Percentiles rank a stretch among this genome's conserved stretches.
Evolutionary conservation across 139 green algal species (phyloP).

Genomic region (Haematococcus lacustris): DNA sequence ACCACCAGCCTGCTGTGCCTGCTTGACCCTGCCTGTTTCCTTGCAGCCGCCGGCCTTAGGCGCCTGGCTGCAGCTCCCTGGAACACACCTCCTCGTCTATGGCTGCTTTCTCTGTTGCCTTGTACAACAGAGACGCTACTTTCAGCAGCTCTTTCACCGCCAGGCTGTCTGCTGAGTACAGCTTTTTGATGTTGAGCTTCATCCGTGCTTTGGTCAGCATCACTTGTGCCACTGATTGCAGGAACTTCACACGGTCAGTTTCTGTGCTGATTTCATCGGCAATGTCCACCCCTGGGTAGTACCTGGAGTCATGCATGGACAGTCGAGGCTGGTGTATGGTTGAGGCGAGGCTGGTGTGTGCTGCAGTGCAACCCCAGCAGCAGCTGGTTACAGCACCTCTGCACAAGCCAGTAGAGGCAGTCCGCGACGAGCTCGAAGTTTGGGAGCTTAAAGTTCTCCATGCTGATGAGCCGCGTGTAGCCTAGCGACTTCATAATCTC

Average conservation of each 20-base stretch:
- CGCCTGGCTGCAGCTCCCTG: no score
- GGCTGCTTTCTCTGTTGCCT: conserved; percentile 43
- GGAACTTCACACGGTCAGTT: conserved; percentile 61
- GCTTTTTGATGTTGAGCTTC: conserved; percentile 75
- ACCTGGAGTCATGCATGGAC: no score
- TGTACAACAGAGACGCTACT: conserved; percentile 66
- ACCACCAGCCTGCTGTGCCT: no score
- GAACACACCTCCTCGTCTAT: conserved; percentile 38
- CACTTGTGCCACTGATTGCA: conserved; percentile 50
- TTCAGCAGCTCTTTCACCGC: conserved; percentile 77
- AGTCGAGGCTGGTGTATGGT: no score
- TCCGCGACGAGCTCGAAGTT: conserved; percentile 86
- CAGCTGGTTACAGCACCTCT: no score
- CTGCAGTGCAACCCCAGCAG: no score
- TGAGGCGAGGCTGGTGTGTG: no score
- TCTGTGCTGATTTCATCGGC: conserved; percentile 73
- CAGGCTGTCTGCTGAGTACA: conserved; percentile 70
- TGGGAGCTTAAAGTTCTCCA: conserved; percentile 68
- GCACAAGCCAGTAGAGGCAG: conserved; percentile 72
- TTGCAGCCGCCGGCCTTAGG: no score
- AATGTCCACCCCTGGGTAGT: conserved; percentile 47
- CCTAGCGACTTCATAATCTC: conserved; percentile 70
- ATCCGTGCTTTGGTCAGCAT: conserved; percentile 67
- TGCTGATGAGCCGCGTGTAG: conserved; percentile 62
- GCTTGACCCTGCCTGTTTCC: no score